phyloP scores from a whole-genome alignment of 2,329 filamentous ascomycete genomes.

The Blastomyces percursus region DNA sequence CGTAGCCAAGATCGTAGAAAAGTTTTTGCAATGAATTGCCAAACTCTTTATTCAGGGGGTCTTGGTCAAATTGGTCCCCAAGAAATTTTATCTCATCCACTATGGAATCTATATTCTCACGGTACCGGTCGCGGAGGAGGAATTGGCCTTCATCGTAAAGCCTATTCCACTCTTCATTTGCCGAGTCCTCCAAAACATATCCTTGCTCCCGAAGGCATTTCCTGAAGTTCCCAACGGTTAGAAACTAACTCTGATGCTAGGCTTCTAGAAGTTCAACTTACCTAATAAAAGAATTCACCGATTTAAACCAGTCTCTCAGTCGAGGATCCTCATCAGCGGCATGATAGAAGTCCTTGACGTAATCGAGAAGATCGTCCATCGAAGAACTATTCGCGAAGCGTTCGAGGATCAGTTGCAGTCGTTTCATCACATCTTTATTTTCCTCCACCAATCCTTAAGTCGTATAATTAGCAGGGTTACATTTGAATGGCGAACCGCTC shows the following conservation, averaged over 20 bases:
- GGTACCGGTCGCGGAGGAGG: conserved; percentile 81
- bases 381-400: conserved; percentile 94
- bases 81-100: conserved; percentile 86
- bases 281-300: conserved; percentile 62
- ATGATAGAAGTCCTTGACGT: conserved; percentile 73
- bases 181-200: conserved; percentile 73
- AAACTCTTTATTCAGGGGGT: conserved; percentile 76
- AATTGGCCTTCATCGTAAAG: conserved; percentile 78
- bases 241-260: not conserved
- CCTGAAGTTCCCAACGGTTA: conserved; percentile 27
- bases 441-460: conserved; percentile 26
- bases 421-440: conserved; percentile 40
- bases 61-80: conserved; percentile 76
- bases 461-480: not conserved
- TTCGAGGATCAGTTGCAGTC: conserved; percentile 67
- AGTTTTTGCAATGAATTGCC: conserved; percentile 65
- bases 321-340: conserved; percentile 81
- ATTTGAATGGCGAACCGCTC: conserved; percentile 29
- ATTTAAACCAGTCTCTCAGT: conserved; percentile 79
- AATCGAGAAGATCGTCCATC: conserved; percentile 70
- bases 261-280: not conserved
- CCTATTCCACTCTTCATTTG: conserved; percentile 69
- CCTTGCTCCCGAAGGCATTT: conserved; percentile 80
- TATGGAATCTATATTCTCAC: conserved; percentile 71
- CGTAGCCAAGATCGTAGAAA: conserved; percentile 81